A percentile compares a stretch with the other conserved stretches of the same genome.
Evolutionary conservation across 2,329 filamentous ascomycete genomes (phyloP).

Genomic region (Pseudophaeomoniella oleicola): DNA sequence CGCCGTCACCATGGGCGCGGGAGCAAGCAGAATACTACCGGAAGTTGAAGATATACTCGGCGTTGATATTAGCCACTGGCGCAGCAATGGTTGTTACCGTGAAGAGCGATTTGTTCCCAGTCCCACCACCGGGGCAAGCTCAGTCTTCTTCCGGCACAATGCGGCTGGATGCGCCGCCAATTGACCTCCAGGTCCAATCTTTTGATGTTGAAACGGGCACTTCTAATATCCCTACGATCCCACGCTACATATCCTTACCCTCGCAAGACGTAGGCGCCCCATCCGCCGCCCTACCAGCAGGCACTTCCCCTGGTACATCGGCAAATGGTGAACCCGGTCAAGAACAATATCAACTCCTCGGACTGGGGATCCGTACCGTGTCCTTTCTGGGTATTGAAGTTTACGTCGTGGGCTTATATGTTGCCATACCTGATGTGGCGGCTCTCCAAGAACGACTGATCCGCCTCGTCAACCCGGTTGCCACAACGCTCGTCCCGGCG

Average conservation of each 20-base stretch:
- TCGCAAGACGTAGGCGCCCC: slow-evolving; percentile 14
- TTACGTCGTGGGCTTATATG: slow-evolving; percentile 86
- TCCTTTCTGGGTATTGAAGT: slow-evolving; percentile 84
- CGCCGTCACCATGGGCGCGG: not conserved
- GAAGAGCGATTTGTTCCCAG: not conserved
- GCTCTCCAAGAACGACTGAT: slow-evolving; percentile 66
- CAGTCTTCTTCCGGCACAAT: not conserved
- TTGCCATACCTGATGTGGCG: slow-evolving; percentile 69
- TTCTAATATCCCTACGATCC: slow-evolving; percentile 64
- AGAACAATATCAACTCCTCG: slow-evolving; percentile 72
- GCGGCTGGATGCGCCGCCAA: not conserved
- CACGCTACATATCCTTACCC: slow-evolving; percentile 53
- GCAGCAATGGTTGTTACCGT: not conserved
- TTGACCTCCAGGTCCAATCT: not conserved
- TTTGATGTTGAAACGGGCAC: slow-evolving; percentile 68
- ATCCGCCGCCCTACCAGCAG: slow-evolving; percentile 22
- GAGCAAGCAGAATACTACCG: not conserved
- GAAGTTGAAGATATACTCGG: not conserved
- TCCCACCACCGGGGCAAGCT: not conserved
- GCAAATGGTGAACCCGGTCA: slow-evolving; percentile 27
- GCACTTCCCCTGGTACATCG: slow-evolving; percentile 2
- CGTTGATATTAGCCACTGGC: not conserved
- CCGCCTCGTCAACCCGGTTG: slow-evolving; percentile 49
- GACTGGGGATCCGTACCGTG: slow-evolving; percentile 75
- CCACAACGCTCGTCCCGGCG: slow-evolving; percentile 66